Base-by-base conservation (phyloP, 352 stramenopile species). In the Globisporangium perplexum region DNA sequence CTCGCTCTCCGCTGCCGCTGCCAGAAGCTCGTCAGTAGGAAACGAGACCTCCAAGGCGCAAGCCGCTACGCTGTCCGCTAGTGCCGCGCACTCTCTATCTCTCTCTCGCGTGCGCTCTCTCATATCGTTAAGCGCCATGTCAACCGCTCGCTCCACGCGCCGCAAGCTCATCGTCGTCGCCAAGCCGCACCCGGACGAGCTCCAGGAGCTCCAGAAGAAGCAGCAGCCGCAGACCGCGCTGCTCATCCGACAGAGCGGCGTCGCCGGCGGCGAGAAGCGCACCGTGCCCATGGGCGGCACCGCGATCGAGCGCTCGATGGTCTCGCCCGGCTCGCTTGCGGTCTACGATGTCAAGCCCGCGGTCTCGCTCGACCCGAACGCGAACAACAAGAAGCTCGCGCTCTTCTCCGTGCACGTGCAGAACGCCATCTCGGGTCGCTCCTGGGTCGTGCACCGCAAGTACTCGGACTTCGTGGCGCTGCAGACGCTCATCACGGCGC, bases 391-490 rank as follows among this genome's bases (percentile, higher is more conserved):
- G 50, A 77, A 75, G 63, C 62, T 60, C 36, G 80, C 74, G 36
- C 56, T 87, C 43, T 90, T 86, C 47, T 68, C 74, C 0, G 70
- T 88, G 15, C 66, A 88, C 50, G 68, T 86, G 47, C 79, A 88
- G 63, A 90, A 88, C 49, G 77, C 79, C 42, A 85, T 88, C 46
- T 77, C 71, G 11, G 79, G 79, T 15, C 72, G 77, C 31, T 85
- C 71, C 30, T 90, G 79, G 79, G 69, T 90, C 41, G 76, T 90
- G 45, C 69, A 86, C 60, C 79, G 79, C 35, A 65, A 66, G 28
- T 90, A 71, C 66, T 71, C 72, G 53, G 79, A 90, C 60, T 90
- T 90, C 31, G 49, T 81, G 46, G 66, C 71, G 49, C 63, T 90
- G 23, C 77, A 77, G 12, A 58, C 60, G n/a, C 74, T 82, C 26